Evolutionary conservation across 2,329 filamentous ascomycete species (phyloP).

Genomic region (Aspergillus puulaauensis): DNA sequence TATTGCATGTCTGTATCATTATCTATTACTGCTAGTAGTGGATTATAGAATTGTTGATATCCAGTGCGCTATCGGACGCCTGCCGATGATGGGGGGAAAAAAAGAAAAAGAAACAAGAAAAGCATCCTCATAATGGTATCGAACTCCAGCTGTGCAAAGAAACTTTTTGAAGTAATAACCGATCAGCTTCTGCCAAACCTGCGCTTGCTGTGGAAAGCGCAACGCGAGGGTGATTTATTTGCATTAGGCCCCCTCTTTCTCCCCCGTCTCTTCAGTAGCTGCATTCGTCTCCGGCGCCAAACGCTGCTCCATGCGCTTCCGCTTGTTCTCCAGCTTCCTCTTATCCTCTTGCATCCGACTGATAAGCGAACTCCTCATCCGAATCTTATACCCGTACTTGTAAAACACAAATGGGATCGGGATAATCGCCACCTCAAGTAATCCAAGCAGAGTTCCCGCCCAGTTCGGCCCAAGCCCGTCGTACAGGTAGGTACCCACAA

Average conservation of each 20-base stretch:
- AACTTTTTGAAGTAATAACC: constrained; percentile 14
- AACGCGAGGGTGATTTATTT: neutral
- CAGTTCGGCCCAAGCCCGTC: constrained; percentile 68
- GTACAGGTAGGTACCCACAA: constrained; percentile 75
- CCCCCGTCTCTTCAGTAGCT: constrained; percentile 17
- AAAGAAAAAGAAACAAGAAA: neutral
- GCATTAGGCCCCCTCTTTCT: constrained; percentile 18
- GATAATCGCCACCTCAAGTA: constrained; percentile 71
- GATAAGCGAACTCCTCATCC: constrained; percentile 57
- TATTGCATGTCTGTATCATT: constrained; percentile 3
- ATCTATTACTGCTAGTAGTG: neutral
- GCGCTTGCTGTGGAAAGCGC: neutral
- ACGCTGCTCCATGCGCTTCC: constrained; percentile 21
- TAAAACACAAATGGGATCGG: constrained; percentile 82
- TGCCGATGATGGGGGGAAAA: neutral
- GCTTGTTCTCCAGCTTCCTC: constrained; percentile 46
- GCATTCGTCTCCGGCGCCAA: constrained; percentile 9
- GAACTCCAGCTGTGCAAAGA: constrained; percentile 9
- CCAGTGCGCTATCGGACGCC: neutral
- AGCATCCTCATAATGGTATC: constrained; percentile 1
- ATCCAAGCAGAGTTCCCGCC: constrained; percentile 72
- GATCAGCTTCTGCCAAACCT: neutral
- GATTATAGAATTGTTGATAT: neutral
- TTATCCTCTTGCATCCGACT: constrained; percentile 57
- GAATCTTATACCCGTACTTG: constrained; percentile 56